Evolutionary conservation across 345 rosid genomes (phyloP), one percentile per base, ranked within the genome.

Genomic region (Populus ilicifolia): DNA sequence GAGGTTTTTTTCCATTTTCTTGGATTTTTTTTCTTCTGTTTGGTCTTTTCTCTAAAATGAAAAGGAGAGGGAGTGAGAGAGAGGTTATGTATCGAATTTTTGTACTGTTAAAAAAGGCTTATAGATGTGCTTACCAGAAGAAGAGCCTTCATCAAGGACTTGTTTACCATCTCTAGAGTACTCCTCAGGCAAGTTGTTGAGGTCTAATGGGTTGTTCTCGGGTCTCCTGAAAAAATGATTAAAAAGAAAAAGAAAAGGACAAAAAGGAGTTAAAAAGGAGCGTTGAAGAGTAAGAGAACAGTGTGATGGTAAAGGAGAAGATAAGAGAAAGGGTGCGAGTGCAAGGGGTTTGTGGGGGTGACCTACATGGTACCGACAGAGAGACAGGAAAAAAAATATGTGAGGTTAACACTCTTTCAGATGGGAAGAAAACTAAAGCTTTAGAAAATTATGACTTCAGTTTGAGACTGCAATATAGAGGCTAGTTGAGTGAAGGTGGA

Each of bases 171-270:
- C 94, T 78, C 84, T 85, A 76, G 85, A 43, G 52, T 66, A 85
- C 74, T 96, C 99, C 8, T 92, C 98, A 6, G 99, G 99, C 68
- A 96, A 87, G 88, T 94, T 94, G 91, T 96, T 96, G 89, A 96
- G 99, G 86, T 96, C 99, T 77, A 96, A 80, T 11, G 94, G 91
- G 80, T 87, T 96, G 74, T 73, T 86, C 77, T 89, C 94, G 1
- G 91, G 84, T 85, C 97, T 90, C 94, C 98, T 94, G 88, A 83
- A 80, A 83, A 46, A 43, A 8, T 17, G 2, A 16, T 14, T n/a
- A 70, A 75, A 67, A 6, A 39, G 48, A 75, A 30, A 75, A 54
- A 70, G 17, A 69, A 72, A 17, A 46, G 44, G 30, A 29, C 12
- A 77, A 4, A 67, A 48, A 33, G 54, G 82, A 84, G 25, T 67